A percentile compares a stretch with the other conserved stretches of the same genome.
Evolutionary conservation across 1,284 basidiomycete genomes (phyloP).

Genomic region (Ceratobasidium sp.): DNA sequence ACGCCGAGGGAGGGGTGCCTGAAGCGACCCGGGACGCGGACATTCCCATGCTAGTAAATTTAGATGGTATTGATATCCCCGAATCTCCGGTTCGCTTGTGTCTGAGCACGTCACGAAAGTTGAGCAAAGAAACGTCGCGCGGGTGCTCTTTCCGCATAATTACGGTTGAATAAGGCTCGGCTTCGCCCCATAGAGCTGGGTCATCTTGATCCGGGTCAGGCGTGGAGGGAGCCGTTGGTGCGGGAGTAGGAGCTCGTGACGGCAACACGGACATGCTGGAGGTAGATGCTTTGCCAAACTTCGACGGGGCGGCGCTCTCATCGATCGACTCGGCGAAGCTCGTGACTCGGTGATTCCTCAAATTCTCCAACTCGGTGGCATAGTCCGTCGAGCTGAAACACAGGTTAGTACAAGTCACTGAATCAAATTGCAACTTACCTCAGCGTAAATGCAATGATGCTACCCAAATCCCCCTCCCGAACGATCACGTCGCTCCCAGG

Average conservation of each 20-base stretch:
- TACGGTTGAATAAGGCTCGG: constrained; percentile 63
- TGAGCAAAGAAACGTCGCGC: constrained; percentile 62
- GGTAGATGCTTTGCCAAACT: constrained; percentile 3
- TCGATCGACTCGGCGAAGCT: constrained; percentile 20
- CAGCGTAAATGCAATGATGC: constrained; percentile 74
- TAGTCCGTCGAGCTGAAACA: constrained; percentile 63
- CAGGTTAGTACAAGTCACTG: background rate
- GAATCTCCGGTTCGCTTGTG: constrained; percentile 52
- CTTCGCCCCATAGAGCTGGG: constrained; percentile 48
- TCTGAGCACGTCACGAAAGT: constrained; percentile 65
- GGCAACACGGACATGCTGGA: constrained; percentile 9
- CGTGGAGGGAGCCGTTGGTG: constrained; percentile 15
- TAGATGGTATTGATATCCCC: constrained; percentile 34
- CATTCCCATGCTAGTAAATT: constrained; percentile 40
- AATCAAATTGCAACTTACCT: constrained; percentile 53
- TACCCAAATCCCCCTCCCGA: constrained; percentile 73
- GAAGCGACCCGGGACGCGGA: constrained; percentile 37
- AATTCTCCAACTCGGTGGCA: constrained; percentile 60
- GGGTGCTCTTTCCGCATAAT: constrained; percentile 68
- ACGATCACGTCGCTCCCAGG: constrained; percentile 72
- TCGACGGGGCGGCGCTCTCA: constrained; percentile 16
- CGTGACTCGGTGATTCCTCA: constrained; percentile 46
- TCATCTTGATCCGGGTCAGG: constrained; percentile 34
- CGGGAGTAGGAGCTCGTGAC: constrained; percentile 19
- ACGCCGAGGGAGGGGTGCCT: constrained; percentile 56